Conservation (phyloP, 768 basidiomycete species). For the Naganishia randhawae region DNA sequence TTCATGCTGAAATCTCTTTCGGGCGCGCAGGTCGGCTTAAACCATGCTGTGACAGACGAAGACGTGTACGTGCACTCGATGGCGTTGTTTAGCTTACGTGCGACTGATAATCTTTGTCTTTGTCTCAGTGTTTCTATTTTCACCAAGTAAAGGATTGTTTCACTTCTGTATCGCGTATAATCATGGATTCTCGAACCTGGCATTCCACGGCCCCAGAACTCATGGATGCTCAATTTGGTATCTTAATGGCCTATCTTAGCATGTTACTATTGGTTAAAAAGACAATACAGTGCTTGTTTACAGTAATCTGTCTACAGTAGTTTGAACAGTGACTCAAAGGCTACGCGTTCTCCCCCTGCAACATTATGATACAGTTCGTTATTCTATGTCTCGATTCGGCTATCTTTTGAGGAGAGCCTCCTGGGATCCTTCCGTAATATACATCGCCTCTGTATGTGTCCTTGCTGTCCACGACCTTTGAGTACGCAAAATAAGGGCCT, state of each 20-base stretch:
- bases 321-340: too few relatives aligned
- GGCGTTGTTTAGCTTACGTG: not conserved
- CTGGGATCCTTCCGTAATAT: constrained; percentile 66
- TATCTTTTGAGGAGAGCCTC: constrained; percentile 17
- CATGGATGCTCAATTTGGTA: not conserved
- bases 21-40: constrained; percentile 55
- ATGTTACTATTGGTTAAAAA: not conserved
- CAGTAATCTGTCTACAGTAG: too few relatives aligned
- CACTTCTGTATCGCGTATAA: not conserved
- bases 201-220: not conserved
- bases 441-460: constrained; percentile 83
- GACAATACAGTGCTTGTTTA: not conserved
- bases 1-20: constrained; percentile 81
- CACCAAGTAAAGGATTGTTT: constrained; percentile 40
- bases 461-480: constrained; percentile 93
- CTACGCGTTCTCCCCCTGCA: not conserved
- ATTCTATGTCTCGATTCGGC: not conserved
- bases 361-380: not conserved
- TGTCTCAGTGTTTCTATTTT: constrained; percentile 47
- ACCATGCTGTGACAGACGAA: constrained; percentile 39
- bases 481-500: constrained; percentile 94
- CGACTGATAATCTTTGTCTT: not conserved
- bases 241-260: not conserved
- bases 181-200: not conserved
- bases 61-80: constrained; percentile 46